Evolutionary conservation across 176 grass and related monocot species (phyloP).

Genomic region (Puccinellia tenuiflora): DNA sequence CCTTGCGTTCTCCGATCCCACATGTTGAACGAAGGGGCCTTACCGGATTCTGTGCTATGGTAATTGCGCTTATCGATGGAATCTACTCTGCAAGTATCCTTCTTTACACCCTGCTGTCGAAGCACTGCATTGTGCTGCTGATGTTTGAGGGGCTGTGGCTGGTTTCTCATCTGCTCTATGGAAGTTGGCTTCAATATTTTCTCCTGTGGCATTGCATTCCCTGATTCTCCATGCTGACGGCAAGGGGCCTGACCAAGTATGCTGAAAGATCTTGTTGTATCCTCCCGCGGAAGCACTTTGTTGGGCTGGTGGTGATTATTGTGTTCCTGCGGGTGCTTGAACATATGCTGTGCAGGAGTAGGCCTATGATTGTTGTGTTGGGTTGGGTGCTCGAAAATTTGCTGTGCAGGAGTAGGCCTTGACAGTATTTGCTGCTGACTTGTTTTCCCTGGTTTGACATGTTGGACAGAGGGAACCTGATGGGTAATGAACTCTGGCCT

Average conservation of each 20-base stretch:
- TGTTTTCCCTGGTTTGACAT: neutral
- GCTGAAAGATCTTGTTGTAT: neutral
- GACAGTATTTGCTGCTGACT: neutral
- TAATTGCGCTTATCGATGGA: neutral
- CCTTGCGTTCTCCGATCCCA: neutral
- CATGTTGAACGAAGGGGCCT: neutral
- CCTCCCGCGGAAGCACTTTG: neutral
- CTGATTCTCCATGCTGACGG: slow-evolving; percentile 3
- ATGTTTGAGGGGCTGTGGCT: neutral
- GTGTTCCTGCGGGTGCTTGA: neutral
- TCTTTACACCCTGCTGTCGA: neutral
- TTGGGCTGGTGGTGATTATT: neutral
- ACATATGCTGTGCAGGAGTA: neutral
- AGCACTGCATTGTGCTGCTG: neutral
- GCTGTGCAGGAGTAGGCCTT: neutral
- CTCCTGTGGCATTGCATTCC: neutral
- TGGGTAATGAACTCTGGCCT: neutral
- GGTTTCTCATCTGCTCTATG: neutral
- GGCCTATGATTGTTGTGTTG: neutral
- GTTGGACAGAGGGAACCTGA: neutral
- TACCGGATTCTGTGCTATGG: neutral
- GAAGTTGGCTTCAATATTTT: neutral
- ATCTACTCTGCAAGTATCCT: neutral
- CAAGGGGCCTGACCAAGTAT: neutral
- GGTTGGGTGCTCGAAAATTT: neutral